phyloP scores from a whole-genome alignment of 1,284 basidiomycete genomes.

The Abortiporus biennis region DNA sequence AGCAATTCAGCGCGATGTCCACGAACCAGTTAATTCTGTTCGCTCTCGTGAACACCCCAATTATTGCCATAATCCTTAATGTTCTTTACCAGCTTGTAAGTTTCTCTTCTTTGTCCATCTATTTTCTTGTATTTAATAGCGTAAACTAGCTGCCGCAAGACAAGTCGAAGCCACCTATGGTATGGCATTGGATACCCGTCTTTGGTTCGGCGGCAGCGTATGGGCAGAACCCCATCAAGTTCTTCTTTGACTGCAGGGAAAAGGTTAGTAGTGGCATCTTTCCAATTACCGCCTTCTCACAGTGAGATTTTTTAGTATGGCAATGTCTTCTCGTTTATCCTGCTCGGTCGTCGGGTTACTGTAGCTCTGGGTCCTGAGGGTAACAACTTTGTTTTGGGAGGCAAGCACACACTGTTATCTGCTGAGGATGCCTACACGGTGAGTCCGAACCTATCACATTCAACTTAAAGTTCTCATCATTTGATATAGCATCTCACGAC shows the following conservation, averaged over 20 bases:
- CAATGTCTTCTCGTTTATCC: constrained; percentile 89
- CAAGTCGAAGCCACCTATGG: constrained; percentile 61
- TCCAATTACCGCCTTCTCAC: background rate
- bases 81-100: constrained; percentile 56
- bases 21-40: constrained; percentile 23
- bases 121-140: background rate
- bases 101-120: constrained; percentile 4
- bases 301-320: constrained; percentile 43
- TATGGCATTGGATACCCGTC: constrained; percentile 76
- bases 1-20: constrained; percentile 20
- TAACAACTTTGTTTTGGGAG: constrained; percentile 93
- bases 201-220: constrained; percentile 75
- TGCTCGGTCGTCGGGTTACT: constrained; percentile 87
- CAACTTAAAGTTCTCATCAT: constrained; percentile 1
- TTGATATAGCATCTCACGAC: constrained; percentile 73
- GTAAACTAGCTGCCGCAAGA: constrained; percentile 38
- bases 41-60: constrained; percentile 33
- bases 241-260: constrained; percentile 70
- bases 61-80: constrained; percentile 49
- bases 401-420: constrained; percentile 87
- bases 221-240: constrained; percentile 76
- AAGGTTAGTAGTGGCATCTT: constrained; percentile 54
- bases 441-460: constrained; percentile 17
- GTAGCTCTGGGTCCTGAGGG: constrained; percentile 91
- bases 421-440: constrained; percentile 97